A percentile compares a stretch with the other conserved stretches of the same genome.
Conservation (phyloP, 2,329 filamentous ascomycete genomes). For the Aspergillus pseudoterreus region DNA sequence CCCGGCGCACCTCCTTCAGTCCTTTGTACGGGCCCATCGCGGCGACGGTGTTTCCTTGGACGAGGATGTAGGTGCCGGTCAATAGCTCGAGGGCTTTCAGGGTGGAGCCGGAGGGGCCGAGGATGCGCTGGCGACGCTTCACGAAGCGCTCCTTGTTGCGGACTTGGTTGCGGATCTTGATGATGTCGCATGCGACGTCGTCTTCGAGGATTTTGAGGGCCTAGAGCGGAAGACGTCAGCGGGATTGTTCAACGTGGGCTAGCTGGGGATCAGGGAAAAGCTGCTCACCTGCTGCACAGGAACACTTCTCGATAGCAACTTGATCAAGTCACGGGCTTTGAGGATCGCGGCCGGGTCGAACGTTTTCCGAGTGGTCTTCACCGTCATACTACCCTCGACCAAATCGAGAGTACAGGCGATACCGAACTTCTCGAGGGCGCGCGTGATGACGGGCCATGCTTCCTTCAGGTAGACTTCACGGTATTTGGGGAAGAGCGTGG, state of each 20-base stretch:
- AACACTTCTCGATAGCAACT: constrained; percentile 84
- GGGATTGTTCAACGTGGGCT: neutral
- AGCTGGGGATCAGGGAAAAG: neutral
- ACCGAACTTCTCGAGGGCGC: constrained; percentile 78
- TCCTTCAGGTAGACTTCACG: constrained; percentile 90
- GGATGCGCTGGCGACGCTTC: constrained; percentile 86
- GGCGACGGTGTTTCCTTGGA: constrained; percentile 93
- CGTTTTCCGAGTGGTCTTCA: constrained; percentile 89
- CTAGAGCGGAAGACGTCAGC: constrained; percentile 17
- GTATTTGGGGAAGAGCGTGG: constrained; percentile 85
- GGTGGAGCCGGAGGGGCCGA: constrained; percentile 87
- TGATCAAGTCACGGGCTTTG: constrained; percentile 91
- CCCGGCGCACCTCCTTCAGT: constrained; percentile 82
- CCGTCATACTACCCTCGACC: constrained; percentile 93
- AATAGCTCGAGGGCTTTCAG: constrained; percentile 91
- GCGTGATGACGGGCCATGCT: constrained; percentile 87
- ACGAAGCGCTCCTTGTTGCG: constrained; percentile 94
- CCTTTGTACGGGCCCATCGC: constrained; percentile 92
- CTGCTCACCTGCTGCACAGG: constrained; percentile 69
- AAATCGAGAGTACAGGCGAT: constrained; percentile 91
- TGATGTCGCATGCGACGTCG: constrained; percentile 85
- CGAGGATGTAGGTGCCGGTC: constrained; percentile 86
- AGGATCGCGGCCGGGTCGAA: constrained; percentile 90
- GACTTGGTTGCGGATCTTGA: constrained; percentile 89
- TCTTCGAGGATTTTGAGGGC: constrained; percentile 94